These are phyloP conservation scores for Naganishia vishniacii DNA, from an alignment of 768 basidiomycete species.

Conservation along the genomic window DNA sequence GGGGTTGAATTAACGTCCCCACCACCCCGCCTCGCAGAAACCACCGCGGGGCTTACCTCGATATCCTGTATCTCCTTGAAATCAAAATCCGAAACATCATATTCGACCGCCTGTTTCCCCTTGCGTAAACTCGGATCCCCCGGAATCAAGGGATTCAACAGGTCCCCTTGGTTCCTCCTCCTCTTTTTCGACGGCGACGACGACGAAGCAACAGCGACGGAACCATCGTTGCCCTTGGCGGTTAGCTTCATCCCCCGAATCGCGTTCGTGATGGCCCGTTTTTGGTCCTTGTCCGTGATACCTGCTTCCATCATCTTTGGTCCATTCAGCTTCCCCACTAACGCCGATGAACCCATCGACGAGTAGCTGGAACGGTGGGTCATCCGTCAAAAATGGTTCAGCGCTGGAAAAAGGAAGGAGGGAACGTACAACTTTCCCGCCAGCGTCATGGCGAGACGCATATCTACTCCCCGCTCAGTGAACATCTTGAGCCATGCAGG, in stretches of 20 bases:
- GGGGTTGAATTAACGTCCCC: too few species aligned
- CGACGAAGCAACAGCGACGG: too few species aligned
- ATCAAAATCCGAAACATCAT: slow-evolving; percentile 29
- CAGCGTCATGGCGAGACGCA: slow-evolving; percentile 45
- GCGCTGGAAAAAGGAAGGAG: not conserved
- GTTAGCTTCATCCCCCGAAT: slow-evolving; percentile 35
- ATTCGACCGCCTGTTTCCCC: slow-evolving; percentile 22
- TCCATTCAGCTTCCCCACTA: slow-evolving; percentile 20
- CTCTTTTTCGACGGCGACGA: slow-evolving; percentile 33
- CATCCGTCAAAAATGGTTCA: not conserved
- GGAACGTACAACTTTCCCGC: slow-evolving; percentile 44
- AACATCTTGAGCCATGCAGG: slow-evolving; percentile 45
- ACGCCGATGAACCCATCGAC: not conserved
- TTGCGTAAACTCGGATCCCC: slow-evolving; percentile 14
- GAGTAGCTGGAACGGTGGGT: slow-evolving; percentile 7
- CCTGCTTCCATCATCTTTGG: slow-evolving; percentile 21
- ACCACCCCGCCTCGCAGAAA: too few species aligned
- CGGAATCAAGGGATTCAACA: slow-evolving; percentile 24
- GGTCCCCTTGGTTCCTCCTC: slow-evolving; percentile 26
- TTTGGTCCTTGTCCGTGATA: slow-evolving; percentile 42
- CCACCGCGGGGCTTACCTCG: slow-evolving; percentile 31
- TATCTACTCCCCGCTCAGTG: slow-evolving; percentile 41
- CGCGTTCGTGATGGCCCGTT: slow-evolving; percentile 38
- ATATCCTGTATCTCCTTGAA: slow-evolving; percentile 39
- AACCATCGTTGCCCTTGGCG: not conserved